Conservation (phyloP, 345 rosid genomes). For the Heritiera fomes region DNA sequence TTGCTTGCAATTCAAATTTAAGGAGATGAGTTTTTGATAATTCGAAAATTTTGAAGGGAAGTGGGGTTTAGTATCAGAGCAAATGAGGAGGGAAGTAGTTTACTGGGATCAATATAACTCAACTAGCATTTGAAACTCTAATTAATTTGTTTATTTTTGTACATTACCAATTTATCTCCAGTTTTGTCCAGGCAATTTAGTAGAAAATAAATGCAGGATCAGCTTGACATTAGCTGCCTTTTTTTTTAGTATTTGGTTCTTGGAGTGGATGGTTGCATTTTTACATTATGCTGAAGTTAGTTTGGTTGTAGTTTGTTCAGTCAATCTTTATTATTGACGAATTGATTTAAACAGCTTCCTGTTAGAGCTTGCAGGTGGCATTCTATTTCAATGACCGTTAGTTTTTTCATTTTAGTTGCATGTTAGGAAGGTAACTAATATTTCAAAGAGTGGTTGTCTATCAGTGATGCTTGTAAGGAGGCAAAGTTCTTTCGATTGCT, state of each 20-base stretch:
- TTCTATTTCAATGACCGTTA: not conserved
- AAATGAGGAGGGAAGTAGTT: not conserved
- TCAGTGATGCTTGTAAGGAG: not conserved
- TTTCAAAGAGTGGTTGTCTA: not conserved
- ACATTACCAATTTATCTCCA: not conserved
- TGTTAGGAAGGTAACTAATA: constrained; percentile 14
- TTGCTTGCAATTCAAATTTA: constrained; percentile 1
- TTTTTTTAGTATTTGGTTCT: not conserved
- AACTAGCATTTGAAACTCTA: not conserved
- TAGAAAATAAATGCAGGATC: not conserved
- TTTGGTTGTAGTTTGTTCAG: not conserved
- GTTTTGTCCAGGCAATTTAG: not conserved
- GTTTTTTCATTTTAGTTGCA: not conserved
- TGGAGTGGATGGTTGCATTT: not conserved
- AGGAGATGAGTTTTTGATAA: not conserved
- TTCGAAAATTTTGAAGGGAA: not conserved
- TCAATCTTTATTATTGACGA: not conserved
- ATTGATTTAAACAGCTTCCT: not conserved
- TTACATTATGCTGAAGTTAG: not conserved
- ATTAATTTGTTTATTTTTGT: not conserved
- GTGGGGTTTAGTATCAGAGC: not conserved
- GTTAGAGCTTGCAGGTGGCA: constrained; percentile 1
- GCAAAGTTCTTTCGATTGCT: not conserved
- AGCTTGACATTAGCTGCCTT: constrained; percentile 4
- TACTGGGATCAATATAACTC: not conserved